Conservation (phyloP, 805 yeast species). For the Wickerhamomyces queroliae region DNA sequence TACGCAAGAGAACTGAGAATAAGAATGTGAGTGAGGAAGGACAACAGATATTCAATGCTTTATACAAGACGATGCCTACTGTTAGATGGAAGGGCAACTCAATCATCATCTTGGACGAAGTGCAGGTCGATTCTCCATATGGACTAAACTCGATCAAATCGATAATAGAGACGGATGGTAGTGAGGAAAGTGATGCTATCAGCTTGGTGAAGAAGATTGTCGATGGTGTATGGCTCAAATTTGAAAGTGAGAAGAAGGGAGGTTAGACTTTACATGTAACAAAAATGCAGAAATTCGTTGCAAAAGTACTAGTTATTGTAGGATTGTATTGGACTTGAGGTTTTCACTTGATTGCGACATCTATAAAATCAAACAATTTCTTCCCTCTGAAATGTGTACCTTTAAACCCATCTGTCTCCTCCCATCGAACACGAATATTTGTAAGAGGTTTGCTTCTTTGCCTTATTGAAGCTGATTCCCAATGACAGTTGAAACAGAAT, state of each 20-base stretch:
- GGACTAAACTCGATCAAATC: slow-evolving; percentile 20
- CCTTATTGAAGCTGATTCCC: too few species aligned
- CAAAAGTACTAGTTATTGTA: too few species aligned
- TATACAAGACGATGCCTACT: slow-evolving; percentile 38
- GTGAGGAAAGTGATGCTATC: slow-evolving; percentile 24
- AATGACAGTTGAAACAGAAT: slow-evolving; percentile 2
- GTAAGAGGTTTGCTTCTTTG: too few species aligned
- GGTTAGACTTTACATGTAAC: slow-evolving; percentile 29
- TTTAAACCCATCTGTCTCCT: slow-evolving; percentile 59
- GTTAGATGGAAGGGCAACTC: slow-evolving; percentile 37
- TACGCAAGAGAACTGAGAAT: slow-evolving; percentile 23
- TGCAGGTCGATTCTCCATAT: slow-evolving; percentile 39
- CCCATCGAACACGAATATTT: slow-evolving; percentile 32
- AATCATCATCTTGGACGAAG: slow-evolving; percentile 41
- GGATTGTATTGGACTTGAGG: not conserved
- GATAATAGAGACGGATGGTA: slow-evolving; percentile 2
- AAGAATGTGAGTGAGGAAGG: slow-evolving; percentile 35
- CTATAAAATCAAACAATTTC: slow-evolving; percentile 44
- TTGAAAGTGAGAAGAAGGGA: slow-evolving; percentile 43
- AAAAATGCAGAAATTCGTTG: not conserved
- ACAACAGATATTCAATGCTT: slow-evolving; percentile 37
- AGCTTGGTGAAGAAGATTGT: slow-evolving; percentile 42
- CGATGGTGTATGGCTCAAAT: slow-evolving; percentile 40
- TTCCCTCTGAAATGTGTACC: slow-evolving; percentile 55
- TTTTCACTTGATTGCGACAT: slow-evolving; percentile 23